Percentiles rank a stretch among this genome's conserved stretches.
Conservation (phyloP, 176 grass and related monocot genomes). For the Neostapfia colusana region DNA sequence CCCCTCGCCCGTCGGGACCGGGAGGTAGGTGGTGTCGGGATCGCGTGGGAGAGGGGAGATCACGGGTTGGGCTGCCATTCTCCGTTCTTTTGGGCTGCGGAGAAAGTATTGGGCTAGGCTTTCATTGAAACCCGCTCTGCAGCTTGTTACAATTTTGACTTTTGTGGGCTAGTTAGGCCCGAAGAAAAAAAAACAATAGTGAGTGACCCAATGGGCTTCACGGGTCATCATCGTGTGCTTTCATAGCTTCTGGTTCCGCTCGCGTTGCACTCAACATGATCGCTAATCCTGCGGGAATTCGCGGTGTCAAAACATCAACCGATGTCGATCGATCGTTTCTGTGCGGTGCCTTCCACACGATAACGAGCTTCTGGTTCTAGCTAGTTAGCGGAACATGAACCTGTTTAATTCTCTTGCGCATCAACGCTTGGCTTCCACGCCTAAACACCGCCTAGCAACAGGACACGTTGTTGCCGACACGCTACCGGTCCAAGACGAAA, state of each 20-base stretch:
- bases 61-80: background rate
- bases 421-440: slow-evolving; percentile 29
- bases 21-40: background rate
- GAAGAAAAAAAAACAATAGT: background rate
- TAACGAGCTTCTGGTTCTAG: background rate
- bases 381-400: too few species aligned
- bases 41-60: background rate
- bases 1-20: slow-evolving; percentile 9
- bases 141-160: background rate
- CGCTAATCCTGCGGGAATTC: too few species aligned
- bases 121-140: background rate
- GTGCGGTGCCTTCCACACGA: slow-evolving; percentile 34
- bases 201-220: background rate
- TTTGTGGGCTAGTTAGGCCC: background rate
- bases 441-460: background rate
- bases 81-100: background rate
- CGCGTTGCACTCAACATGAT: slow-evolving; percentile 31
- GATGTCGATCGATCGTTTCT: background rate
- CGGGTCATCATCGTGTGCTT: too few species aligned
- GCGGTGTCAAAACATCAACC: too few species aligned
- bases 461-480: background rate
- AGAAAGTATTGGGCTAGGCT: background rate
- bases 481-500: background rate
- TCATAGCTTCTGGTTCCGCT: background rate
- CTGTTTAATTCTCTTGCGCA: too few species aligned